Conservation (phyloP, 371 early-diverging fungal species). For the Cladochytrium tenue region DNA sequence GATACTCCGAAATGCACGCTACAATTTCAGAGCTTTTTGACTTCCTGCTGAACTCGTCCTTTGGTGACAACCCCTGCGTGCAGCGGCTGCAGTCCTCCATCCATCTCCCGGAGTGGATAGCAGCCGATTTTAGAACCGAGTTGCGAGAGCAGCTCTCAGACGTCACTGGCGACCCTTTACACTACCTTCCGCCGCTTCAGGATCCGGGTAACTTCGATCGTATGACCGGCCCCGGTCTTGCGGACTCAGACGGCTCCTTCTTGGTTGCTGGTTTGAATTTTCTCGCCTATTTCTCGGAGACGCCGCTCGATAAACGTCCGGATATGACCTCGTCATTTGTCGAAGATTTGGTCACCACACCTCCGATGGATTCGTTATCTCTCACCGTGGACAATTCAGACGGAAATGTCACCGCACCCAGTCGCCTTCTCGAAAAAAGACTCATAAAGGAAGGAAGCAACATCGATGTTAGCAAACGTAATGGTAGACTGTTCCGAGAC, state of each 20-base stretch:
- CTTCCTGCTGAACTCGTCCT: conserved; percentile 29
- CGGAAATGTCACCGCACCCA: not conserved
- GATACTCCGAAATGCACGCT: too few species aligned
- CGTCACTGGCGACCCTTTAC: not conserved
- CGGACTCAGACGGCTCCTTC: not conserved
- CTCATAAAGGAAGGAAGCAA: not conserved
- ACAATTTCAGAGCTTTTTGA: not conserved
- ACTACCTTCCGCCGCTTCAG: not conserved
- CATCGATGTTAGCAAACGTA: not conserved
- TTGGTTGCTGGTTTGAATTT: not conserved
- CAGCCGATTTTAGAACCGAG: conserved; percentile 43
- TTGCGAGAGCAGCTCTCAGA: conserved; percentile 28
- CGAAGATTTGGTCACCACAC: not conserved
- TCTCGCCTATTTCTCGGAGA: not conserved
- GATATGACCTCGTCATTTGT: not conserved
- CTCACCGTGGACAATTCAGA: not conserved
- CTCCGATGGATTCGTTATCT: not conserved
- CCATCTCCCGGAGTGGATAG: conserved; percentile 54
- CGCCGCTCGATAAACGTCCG: not conserved
- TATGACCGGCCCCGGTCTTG: not conserved
- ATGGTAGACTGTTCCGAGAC: too few species aligned
- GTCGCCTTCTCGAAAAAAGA: not conserved
- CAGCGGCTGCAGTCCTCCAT: conserved; percentile 46
- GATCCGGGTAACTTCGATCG: too few species aligned
- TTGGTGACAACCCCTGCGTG: conserved; percentile 60